Evolutionary conservation across 805 yeast species (phyloP).

Genomic region (Lachancea dasiensis): DNA sequence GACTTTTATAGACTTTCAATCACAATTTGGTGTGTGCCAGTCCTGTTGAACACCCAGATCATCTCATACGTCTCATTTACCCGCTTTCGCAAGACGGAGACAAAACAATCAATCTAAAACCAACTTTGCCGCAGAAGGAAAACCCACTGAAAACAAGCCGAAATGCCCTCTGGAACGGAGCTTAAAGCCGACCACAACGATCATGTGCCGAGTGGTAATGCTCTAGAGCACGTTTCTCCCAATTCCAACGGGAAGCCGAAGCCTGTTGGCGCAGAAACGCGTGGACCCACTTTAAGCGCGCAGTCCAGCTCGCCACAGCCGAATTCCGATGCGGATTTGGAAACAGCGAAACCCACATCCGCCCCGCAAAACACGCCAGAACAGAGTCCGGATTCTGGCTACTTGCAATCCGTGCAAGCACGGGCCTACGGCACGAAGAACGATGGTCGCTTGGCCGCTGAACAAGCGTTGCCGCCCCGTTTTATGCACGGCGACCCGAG

Average conservation of each 20-base stretch:
- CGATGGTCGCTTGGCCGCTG: slow-evolving; percentile 1
- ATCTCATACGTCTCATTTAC: neutral
- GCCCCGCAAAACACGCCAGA: slow-evolving; percentile 30
- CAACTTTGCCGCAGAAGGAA: slow-evolving; percentile 3
- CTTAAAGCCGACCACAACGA: neutral
- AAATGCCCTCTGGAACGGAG: slow-evolving; percentile 4
- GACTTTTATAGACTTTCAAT: too few species aligned
- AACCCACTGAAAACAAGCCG: neutral
- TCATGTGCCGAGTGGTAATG: neutral
- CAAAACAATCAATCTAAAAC: slow-evolving; percentile 2
- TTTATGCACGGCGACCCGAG: slow-evolving; percentile 12
- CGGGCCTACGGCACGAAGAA: neutral
- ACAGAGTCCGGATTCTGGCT: slow-evolving; percentile 1
- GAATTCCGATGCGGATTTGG: slow-evolving; percentile 12
- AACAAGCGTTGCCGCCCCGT: slow-evolving; percentile 10
- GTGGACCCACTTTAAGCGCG: slow-evolving; percentile 5
- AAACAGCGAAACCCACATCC: slow-evolving; percentile 18
- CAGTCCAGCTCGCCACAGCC: neutral
- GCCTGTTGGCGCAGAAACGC: slow-evolving; percentile 1
- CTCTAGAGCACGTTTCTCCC: neutral
- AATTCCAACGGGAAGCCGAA: neutral
- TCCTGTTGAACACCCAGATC: neutral
- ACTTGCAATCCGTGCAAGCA: neutral
- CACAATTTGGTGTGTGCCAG: too few species aligned
- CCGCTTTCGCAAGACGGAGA: slow-evolving; percentile 4